These are phyloP conservation scores for Geranium rotundifolium DNA, from an alignment of 345 rosid species.

Conservation along the genomic window DNA sequence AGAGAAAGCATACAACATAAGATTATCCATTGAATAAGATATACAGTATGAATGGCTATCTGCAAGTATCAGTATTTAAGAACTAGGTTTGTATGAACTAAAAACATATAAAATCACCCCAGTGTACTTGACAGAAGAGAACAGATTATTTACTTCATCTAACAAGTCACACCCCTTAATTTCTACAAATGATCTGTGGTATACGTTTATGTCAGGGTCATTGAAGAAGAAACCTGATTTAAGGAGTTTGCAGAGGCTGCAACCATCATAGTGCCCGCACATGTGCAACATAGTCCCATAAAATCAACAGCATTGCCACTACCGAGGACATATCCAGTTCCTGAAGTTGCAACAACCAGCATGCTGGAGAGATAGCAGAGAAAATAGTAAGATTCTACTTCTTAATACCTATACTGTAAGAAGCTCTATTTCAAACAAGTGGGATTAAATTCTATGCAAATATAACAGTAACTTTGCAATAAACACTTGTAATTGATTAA, in stretches of 20 bases:
- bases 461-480: no score
- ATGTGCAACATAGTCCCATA: conserved; percentile 78
- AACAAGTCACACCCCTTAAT: not conserved
- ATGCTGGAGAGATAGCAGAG: conserved; percentile 33
- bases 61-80: no score
- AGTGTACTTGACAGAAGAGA: no score
- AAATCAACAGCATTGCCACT: conserved; percentile 55
- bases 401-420: not conserved
- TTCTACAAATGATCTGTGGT: not conserved
- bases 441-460: not conserved
- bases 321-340: conserved; percentile 84
- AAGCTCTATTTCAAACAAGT: not conserved
- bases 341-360: conserved; percentile 96
- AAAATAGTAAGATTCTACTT: not conserved
- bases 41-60: no score
- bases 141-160: no score
- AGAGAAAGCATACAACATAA: no score
- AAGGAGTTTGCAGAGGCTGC: conserved; percentile 93
- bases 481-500: not conserved
- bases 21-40: no score
- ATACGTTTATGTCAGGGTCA: not conserved
- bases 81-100: no score
- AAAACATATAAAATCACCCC: no score
- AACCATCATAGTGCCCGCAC: conserved; percentile 96
- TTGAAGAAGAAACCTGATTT: conserved; percentile 54